Evolutionary conservation across 306 rosid genomes (phyloP), one percentile per base, ranked within the genome.

Genomic region (Cucumis cinereus): DNA sequence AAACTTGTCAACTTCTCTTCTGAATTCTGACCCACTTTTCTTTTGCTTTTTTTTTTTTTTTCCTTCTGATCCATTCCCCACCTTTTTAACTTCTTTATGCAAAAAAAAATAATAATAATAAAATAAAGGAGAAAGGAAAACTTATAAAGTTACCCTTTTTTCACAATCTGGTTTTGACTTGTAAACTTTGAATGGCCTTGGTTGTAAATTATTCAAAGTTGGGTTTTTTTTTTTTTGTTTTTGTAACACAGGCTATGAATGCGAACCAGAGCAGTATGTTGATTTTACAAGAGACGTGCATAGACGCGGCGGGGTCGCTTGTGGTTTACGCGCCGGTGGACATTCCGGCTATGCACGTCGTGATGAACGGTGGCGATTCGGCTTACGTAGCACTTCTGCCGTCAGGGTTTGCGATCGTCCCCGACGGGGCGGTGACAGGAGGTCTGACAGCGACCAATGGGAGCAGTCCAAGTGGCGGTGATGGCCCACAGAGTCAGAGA

Each of bases 311-410:
- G 0, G 99, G 99, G 4, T 89, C 97, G 57, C 96, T 95, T 71
- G 99, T 95, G 10, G 99, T 95, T 57, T 95, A 92, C 91, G 99
- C 99, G 77, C 99, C 99, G 4, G 99, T 95, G 0, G 99, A 95
- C 64, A 92, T 92, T 0, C 98, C 99, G 0, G 99, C 99, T 5
- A 95, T 95, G 98, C 99, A 95, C 59, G 88, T 95, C 0, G 98
- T 95, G 14, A 95, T 95, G 99, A 95, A 89, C 83, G 98, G 99
- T 4, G 99, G 99, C 0, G 99, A 95, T 74, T 95, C 99, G 0
- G 96, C 99, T 16, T 95, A 95, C 53, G 99, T 95, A 85, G 99
- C 99, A 0, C 74, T 95, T 6, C 71, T 95, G 1, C 99, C 99
- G 0, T 95, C 99, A 0, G 99, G 99, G 1, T 95, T 95, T 8